phyloP scores from a whole-genome alignment of 805 yeast species.

The Candida berthetii region DNA sequence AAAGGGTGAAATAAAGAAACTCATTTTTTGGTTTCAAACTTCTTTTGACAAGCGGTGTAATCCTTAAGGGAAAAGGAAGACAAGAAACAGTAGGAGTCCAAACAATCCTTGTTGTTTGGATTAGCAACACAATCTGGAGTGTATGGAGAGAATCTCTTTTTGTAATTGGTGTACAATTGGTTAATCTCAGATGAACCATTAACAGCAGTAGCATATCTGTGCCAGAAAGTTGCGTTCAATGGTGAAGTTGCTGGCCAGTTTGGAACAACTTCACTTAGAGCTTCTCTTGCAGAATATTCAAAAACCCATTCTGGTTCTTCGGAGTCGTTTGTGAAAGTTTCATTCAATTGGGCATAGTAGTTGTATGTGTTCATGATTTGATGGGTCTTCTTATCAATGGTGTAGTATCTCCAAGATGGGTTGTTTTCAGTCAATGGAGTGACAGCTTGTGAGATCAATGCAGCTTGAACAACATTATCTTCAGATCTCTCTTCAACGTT shows the following conservation, averaged over 20 bases:
- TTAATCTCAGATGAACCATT: slow-evolving; percentile 34
- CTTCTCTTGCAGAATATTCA: slow-evolving; percentile 60
- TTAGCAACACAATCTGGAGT: slow-evolving; percentile 38
- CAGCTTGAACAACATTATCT: slow-evolving; percentile 44
- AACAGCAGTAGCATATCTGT: slow-evolving; percentile 30
- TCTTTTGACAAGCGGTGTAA: neutral
- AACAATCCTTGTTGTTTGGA: neutral
- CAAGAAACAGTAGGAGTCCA: neutral
- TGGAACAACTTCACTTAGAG: slow-evolving; percentile 31
- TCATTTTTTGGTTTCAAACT: no score
- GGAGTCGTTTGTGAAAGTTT: slow-evolving; percentile 45
- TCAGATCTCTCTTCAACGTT: slow-evolving; percentile 24
- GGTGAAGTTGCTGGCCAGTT: slow-evolving; percentile 57
- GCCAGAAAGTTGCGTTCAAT: slow-evolving; percentile 64
- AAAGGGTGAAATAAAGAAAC: no score
- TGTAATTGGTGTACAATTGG: slow-evolving; percentile 41
- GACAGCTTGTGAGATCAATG: slow-evolving; percentile 62
- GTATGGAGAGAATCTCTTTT: slow-evolving; percentile 50
- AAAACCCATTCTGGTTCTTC: slow-evolving; percentile 56
- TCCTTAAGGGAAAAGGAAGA: neutral
- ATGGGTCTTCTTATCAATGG: slow-evolving; percentile 55
- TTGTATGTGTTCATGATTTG: slow-evolving; percentile 54
- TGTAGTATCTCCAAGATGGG: slow-evolving; percentile 71
- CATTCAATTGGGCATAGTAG: slow-evolving; percentile 52
- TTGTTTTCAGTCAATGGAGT: slow-evolving; percentile 55